phyloP scores from a whole-genome alignment of 2,329 filamentous ascomycete species.

The Botrytis deweyae region DNA sequence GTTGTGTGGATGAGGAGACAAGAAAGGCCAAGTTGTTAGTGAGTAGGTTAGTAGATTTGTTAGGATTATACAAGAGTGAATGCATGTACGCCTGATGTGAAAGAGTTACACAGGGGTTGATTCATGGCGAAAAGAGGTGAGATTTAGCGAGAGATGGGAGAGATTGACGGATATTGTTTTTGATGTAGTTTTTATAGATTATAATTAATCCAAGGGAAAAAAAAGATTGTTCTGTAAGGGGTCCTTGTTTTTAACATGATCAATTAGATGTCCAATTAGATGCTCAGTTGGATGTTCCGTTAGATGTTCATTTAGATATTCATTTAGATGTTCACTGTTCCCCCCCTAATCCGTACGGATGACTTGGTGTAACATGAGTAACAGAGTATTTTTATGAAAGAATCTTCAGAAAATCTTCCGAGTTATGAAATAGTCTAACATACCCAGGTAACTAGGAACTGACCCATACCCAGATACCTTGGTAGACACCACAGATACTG shows the following conservation, averaged over 20 bases:
- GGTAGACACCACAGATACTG: background rate
- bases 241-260: background rate
- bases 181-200: background rate
- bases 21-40: background rate
- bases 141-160: background rate
- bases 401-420: background rate
- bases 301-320: background rate
- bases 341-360: background rate
- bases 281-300: background rate
- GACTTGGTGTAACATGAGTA: background rate
- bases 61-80: background rate
- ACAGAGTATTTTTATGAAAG: background rate
- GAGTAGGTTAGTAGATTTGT: background rate
- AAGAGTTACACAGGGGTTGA: background rate
- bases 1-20: background rate
- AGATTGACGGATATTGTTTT: background rate
- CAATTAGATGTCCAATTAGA: background rate
- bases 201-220: background rate
- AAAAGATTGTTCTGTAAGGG: background rate
- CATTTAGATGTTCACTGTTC: background rate
- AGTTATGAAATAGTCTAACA: background rate
- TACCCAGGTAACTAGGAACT: background rate
- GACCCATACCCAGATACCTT: background rate
- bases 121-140: background rate
- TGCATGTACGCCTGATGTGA: background rate